Evolutionary conservation across 768 basidiomycete genomes (phyloP), one percentile per base, ranked within the genome.

Genomic region (Jaapia argillacea): DNA sequence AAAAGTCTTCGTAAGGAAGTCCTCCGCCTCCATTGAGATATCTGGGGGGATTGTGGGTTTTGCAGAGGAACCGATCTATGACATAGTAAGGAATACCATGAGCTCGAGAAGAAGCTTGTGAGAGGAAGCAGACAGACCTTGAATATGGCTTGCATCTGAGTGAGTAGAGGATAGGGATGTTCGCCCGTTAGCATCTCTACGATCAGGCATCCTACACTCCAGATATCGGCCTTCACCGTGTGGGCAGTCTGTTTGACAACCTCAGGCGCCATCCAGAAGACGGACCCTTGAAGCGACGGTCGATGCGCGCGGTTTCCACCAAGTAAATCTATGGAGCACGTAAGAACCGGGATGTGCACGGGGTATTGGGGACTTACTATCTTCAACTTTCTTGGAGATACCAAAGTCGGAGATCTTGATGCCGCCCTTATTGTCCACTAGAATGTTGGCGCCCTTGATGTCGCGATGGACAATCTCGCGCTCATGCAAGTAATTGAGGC

Each of bases 201-300:
- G 21, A 96, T 82, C 38, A 97, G 65, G 60, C 92, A 94, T 1
- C 92, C 92, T 1, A 97, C 83, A 58, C 87, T 89, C 93, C 93
- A 97, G 43, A 96, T 93, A 59, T 96, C 93, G 4, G 92, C 91
- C 56, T 93, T 93, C 47, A 71, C 74, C 6, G 91, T 93, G 57
- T 96, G 89, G 0, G 81, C 77, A 21, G 82, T 91, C 66, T 99
- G 96, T 57, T 93, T 93, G 46, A 98, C 96, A 16, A 97, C 91
- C 62, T 97, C 94, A 0, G 94, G 94, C 0, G 94, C 94, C 94
- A 98, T 97, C 94, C 94, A 98, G 64, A 96, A 98, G 7, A 97
- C 93, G 1, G 92, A 96, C 2, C 96, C 96, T 61, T 98, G 96
- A 4, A 98, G 66, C 1, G 96, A 98, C 4, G 91, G 88, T 5